phyloP scores from a whole-genome alignment of 306 rosid genomes.

The Canavalia ensiformis region DNA sequence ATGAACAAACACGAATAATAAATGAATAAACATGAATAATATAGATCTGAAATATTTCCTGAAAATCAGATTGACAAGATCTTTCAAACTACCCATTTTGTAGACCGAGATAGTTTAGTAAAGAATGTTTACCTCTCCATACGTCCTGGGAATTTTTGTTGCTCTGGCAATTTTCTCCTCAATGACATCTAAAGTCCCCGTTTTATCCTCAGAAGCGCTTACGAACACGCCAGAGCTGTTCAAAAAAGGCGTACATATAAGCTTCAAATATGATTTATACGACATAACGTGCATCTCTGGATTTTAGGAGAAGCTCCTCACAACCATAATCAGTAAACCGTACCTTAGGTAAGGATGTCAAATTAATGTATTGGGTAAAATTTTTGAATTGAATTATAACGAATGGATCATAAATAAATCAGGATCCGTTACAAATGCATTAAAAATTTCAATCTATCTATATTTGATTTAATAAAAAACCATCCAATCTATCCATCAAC shows the following conservation, averaged over 20 bases:
- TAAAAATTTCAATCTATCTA: too few relatives aligned
- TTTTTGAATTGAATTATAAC: too few relatives aligned
- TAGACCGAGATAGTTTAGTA: background rate
- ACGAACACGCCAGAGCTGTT: slow-evolving; percentile 87
- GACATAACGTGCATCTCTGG: slow-evolving; percentile 18
- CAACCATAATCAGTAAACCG: slow-evolving; percentile 31
- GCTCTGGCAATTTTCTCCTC: slow-evolving; percentile 92
- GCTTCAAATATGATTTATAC: slow-evolving; percentile 20
- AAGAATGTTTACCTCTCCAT: slow-evolving; percentile 77
- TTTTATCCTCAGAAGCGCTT: slow-evolving; percentile 72
- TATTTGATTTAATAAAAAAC: too few relatives aligned
- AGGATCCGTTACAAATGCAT: too few relatives aligned
- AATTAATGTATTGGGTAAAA: too few relatives aligned
- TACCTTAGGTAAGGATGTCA: too few relatives aligned
- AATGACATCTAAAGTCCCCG: slow-evolving; percentile 68
- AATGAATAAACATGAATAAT: slow-evolving; percentile 15
- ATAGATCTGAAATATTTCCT: background rate
- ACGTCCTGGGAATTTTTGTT: slow-evolving; percentile 80
- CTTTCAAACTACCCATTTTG: slow-evolving; percentile 10
- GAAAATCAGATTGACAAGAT: slow-evolving; percentile 20
- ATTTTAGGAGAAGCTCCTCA: slow-evolving; percentile 34
- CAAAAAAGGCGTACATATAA: slow-evolving; percentile 38
- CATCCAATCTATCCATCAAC: too few relatives aligned
- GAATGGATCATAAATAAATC: too few relatives aligned
- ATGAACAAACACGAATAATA: slow-evolving; percentile 10